Evolutionary conservation across 306 rosid genomes (phyloP).

Genomic region (Hippophae rhamnoides): DNA sequence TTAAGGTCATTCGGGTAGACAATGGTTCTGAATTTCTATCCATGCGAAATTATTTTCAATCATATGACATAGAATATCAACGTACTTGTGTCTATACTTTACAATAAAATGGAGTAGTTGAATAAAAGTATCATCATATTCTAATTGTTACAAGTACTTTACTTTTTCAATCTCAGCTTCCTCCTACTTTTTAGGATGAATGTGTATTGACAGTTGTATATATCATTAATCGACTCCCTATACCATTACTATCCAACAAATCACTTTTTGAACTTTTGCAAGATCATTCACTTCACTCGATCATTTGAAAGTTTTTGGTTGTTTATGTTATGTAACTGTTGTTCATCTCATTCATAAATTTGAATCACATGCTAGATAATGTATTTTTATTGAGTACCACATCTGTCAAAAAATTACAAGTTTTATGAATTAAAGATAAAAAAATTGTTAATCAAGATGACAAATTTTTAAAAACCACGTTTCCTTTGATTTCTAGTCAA

Average conservation of each 20-base stretch:
- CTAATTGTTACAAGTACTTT: background rate
- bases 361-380: constrained; percentile 10
- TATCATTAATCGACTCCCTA: constrained; percentile 6
- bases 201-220: constrained; percentile 11
- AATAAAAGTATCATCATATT: background rate
- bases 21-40: too few species aligned
- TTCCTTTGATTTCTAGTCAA: too few species aligned
- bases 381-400: constrained; percentile 14
- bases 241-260: constrained; percentile 12
- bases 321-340: background rate
- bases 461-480: background rate
- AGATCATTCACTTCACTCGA: constrained; percentile 12
- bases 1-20: too few species aligned
- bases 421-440: constrained; percentile 4
- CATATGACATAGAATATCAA: background rate
- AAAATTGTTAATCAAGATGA: constrained; percentile 12
- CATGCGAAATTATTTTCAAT: too few species aligned
- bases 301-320: constrained; percentile 19
- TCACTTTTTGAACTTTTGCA: constrained; percentile 15
- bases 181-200: too few species aligned
- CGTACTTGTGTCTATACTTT: constrained; percentile 7
- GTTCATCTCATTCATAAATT: background rate
- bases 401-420: background rate
- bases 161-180: too few species aligned
- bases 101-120: background rate